Evolutionary conservation across 2,329 filamentous ascomycete species (phyloP), one percentile per base, ranked within the genome.

Genomic region (Colletotrichum sublineola): DNA sequence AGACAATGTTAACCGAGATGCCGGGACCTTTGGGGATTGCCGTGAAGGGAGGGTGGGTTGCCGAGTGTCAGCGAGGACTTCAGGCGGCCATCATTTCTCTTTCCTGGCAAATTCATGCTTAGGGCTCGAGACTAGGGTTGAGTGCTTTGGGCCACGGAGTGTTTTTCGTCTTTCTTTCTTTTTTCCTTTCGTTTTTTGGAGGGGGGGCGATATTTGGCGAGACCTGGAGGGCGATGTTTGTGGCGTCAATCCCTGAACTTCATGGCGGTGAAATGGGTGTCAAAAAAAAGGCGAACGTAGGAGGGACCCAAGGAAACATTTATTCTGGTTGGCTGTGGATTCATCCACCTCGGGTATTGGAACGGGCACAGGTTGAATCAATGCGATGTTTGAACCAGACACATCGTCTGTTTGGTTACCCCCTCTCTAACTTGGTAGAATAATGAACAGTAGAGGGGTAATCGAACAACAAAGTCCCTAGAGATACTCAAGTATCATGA

Each of bases 401-500:
- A 15, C 9, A 29, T 31, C 5, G 12, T 29, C 14, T 7, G 5
- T 7, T 31, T 29, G 11, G 24, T 8, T 0, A 12, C 12, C 1
- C 12, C n/a, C 9, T 6, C 15, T 9, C 29, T 20, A 7, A 20
- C 0, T 18, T 31, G 7, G 3, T 9, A 31, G 2, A 44, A 29
- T 15, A 44, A 33, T 20, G 14, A 29, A 20, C 15, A 12, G 29
- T 11, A 5, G 8, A 31, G n/a, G 15, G 6, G 8, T 11, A 2
- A 3, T 20, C 5, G 24, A 24, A 24, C n/a, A 2, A 18, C 4
- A 3, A 31, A 24, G 38, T n/a, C 46, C 14, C 20, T 61, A 72
- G 14, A 72, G 20, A n/a, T 72, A 72, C 12, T 57, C 66, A 46
- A 69, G 66, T 12, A 72, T 69, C 66, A 72, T 72, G 38, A 72